Conservation (phyloP, 2,329 filamentous ascomycete species). For the Ophidiomyces ophidiicola region DNA sequence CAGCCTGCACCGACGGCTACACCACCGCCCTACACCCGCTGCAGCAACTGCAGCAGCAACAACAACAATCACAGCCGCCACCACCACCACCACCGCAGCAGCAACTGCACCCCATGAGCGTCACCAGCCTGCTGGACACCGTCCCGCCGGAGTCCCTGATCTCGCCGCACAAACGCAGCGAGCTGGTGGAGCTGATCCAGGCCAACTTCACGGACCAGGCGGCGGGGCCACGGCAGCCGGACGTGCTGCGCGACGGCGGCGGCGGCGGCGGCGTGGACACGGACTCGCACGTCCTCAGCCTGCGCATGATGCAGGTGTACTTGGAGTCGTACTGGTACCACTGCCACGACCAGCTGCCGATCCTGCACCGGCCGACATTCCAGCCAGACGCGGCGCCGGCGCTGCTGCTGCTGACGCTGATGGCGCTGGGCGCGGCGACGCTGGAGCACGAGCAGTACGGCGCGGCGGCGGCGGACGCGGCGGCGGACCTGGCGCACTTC, state of each 20-base stretch:
- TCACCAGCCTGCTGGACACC: slow-evolving; percentile 72
- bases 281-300: slow-evolving; percentile 55
- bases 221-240: too few relatives aligned
- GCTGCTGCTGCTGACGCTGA: slow-evolving; percentile 72
- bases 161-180: slow-evolving; percentile 75
- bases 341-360: slow-evolving; percentile 87
- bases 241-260: too few relatives aligned
- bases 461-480: slow-evolving; percentile 57
- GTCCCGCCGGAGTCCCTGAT: slow-evolving; percentile 66
- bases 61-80: too few relatives aligned
- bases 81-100: too few relatives aligned
- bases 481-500: slow-evolving; percentile 78
- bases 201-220: slow-evolving; percentile 66
- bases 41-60: slow-evolving; percentile 47
- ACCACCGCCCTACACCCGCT: slow-evolving; percentile 42
- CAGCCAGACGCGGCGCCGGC: slow-evolving; percentile 76
- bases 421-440: slow-evolving; percentile 83
- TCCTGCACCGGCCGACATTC: slow-evolving; percentile 89
- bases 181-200: slow-evolving; percentile 70
- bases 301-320: slow-evolving; percentile 92
- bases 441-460: slow-evolving; percentile 69
- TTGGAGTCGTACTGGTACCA: slow-evolving; percentile 89
- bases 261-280: slow-evolving; percentile 63
- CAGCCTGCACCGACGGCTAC: slow-evolving; percentile 38
- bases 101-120: slow-evolving; percentile 73